Percentiles rank a stretch among this genome's conserved stretches.
phyloP scores from a whole-genome alignment of 805 yeast genomes.

The Pichia manshurica region DNA sequence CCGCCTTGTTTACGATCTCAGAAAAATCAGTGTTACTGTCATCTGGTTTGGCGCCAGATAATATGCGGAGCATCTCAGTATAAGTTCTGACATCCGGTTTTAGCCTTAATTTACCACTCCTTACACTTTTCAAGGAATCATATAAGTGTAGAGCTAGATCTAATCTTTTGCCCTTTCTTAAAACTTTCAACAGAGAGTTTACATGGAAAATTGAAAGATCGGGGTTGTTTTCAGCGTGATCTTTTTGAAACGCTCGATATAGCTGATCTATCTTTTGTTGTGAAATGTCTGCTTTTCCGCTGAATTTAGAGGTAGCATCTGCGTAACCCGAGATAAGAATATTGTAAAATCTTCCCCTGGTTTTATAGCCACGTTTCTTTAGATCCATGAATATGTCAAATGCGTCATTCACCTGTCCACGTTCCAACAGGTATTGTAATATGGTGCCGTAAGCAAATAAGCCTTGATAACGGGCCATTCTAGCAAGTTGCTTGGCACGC shows the following conservation, averaged over 20 bases:
- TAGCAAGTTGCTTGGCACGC: conserved; percentile 39
- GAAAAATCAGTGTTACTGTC: conserved; percentile 10
- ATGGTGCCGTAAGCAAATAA: conserved; percentile 61
- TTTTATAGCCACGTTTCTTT: conserved; percentile 55
- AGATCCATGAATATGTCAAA: conserved; percentile 47
- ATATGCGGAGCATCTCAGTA: conserved; percentile 25
- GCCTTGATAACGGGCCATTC: conserved; percentile 36
- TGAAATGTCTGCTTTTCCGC: conserved; percentile 23
- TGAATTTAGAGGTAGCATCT: conserved; percentile 10
- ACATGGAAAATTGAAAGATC: conserved; percentile 36
- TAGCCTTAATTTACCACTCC: conserved; percentile 16
- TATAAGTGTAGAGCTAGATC: conserved; percentile 35
- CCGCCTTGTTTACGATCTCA: conserved; percentile 19
- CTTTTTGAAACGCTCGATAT: conserved; percentile 27
- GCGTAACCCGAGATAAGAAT: conserved; percentile 43
- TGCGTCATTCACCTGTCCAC: conserved; percentile 42
- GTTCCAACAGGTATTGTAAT: conserved; percentile 41
- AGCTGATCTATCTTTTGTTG: conserved; percentile 32
- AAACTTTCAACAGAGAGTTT: conserved; percentile 42
- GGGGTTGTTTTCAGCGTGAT: conserved; percentile 24
- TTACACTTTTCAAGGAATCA: conserved; percentile 23
- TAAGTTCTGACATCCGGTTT: conserved; percentile 33
- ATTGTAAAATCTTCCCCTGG: conserved; percentile 44
- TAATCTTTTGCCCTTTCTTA: conserved; percentile 36
- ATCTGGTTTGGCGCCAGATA: conserved; percentile 14